Conservation (phyloP, 1,139 yeast species). For the Pichia sp. region DNA sequence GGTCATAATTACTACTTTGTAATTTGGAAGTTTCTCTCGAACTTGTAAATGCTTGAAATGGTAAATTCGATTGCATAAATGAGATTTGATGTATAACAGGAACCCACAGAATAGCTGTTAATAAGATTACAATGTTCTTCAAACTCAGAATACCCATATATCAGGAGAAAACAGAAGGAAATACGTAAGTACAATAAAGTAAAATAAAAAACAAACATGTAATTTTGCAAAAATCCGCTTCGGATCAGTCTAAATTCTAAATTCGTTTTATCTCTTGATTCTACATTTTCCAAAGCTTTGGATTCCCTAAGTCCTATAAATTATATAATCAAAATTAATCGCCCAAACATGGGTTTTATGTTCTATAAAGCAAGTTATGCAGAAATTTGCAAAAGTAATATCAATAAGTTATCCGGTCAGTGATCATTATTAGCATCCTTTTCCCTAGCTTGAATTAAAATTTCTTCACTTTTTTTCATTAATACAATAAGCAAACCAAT, state of each 20-base stretch:
- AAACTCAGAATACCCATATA: background rate
- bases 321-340: too few species aligned
- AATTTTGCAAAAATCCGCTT: background rate
- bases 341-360: too few species aligned
- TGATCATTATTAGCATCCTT: background rate
- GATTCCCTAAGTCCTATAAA: background rate
- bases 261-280: too few species aligned
- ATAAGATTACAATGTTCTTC: background rate
- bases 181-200: background rate
- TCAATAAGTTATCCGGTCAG: too few species aligned
- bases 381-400: too few species aligned
- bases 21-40: background rate
- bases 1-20: background rate
- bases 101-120: background rate
- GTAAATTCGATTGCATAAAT: background rate
- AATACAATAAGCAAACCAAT: constrained; percentile 15
- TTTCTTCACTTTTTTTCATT: constrained; percentile 15
- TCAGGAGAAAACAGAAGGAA: background rate
- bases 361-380: too few species aligned
- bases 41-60: background rate
- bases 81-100: background rate
- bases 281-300: too few species aligned
- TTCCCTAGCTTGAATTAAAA: constrained; percentile 3
- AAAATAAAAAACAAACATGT: background rate
- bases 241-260: background rate